phyloP scores from a whole-genome alignment of 73 alveolate species.

The Uronychia setigera region DNA sequence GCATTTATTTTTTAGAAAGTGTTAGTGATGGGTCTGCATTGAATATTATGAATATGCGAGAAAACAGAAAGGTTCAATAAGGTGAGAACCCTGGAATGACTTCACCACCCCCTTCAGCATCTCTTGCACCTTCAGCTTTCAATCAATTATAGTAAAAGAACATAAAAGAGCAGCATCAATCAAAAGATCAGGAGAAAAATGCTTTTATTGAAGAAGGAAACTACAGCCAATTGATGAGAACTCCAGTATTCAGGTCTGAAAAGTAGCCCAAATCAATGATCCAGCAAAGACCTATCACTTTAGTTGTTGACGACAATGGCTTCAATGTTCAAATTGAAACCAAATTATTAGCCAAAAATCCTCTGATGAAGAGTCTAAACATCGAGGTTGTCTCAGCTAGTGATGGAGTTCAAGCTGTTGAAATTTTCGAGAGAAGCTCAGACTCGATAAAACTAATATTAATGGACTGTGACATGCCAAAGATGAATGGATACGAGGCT shows the following conservation, averaged over 20 bases:
- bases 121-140: too few species aligned
- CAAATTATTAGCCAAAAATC: background rate
- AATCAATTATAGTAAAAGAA: too few species aligned
- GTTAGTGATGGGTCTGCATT: too few species aligned
- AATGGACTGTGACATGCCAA: constrained; percentile 11
- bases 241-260: background rate
- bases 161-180: background rate
- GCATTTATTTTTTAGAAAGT: too few species aligned
- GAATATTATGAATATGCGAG: too few species aligned
- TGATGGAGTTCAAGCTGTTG: background rate
- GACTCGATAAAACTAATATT: background rate
- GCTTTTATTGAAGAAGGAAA: background rate
- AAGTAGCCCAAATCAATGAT: background rate
- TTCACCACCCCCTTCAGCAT: too few species aligned
- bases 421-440: background rate
- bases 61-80: too few species aligned
- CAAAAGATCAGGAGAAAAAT: background rate
- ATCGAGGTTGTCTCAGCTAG: background rate
- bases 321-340: background rate
- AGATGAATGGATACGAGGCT: constrained; percentile 8
- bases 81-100: background rate
- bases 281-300: background rate
- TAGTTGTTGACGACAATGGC: background rate
- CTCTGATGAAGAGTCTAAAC: background rate
- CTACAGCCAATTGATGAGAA: background rate